Evolutionary conservation across 2,329 filamentous ascomycete species (phyloP), one percentile per base, ranked within the genome.

Genomic region (Colletotrichum gloeosporioides): DNA sequence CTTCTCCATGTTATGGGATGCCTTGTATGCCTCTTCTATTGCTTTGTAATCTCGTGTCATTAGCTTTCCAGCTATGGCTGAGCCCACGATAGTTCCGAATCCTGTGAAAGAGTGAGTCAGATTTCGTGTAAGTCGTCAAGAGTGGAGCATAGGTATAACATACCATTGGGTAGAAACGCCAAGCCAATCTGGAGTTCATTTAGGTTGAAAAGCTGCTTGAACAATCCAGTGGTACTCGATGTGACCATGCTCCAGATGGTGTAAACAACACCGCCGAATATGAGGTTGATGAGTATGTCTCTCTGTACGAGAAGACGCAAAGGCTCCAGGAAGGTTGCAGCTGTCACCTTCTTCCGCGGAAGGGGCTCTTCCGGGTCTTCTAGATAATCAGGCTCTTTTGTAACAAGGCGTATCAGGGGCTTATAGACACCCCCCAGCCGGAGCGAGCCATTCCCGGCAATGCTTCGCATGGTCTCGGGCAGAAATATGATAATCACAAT

Each of bases 161-260:
- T 32, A 73, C 81, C 80, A 36, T 82, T 82, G 3, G 81, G 81
- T 7, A 82, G 57, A 55, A 81, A 82, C 2, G 74, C 77, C 1
- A 82, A 77, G 9, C 81, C 81, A 7, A 82, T 71, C 4, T 78
- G 62, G 5, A 79, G 64, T 36, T 83, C 79, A 68, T 62, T 77
- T 1, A 83, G 79, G 4, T 68, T 59, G 31, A 82, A 82, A 2
- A 79, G 70, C 39, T 68, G 29, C 61, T 85, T 82, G 73, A 88
- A 84, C 4, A 85, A 65, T 1, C 79, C 78, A 0, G 86, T 85
- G 3, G 87, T 88, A 16, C 82, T 85, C 2, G 86, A 84, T 9
- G 85, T 87, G 6, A 89, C 85, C 87, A 89, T 89, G 25, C 84
- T 88, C 86, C 87, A 89, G 13, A 86, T 82, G 0, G 88, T 83